Percentiles rank a stretch among this genome's conserved stretches.
phyloP scores from a whole-genome alignment of 768 basidiomycete species.

The Mycena galopus region DNA sequence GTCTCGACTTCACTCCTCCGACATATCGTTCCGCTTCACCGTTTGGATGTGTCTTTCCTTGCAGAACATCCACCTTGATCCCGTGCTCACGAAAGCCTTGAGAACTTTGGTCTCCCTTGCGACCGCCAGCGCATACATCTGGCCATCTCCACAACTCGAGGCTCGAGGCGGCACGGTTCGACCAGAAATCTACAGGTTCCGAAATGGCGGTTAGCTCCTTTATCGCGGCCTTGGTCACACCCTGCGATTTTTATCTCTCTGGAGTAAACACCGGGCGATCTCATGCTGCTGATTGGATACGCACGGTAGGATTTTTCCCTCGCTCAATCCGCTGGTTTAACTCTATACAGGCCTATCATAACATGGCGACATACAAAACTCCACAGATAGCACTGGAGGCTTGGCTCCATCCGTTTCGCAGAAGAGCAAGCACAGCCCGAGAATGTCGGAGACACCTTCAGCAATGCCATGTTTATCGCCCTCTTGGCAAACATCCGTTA shows the following conservation, averaged over 20 bases:
- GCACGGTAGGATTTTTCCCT: neutral
- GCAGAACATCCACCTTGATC: no score
- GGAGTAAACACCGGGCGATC: neutral
- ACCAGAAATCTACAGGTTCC: no score
- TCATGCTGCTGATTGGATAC: conserved; percentile 25
- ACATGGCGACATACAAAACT: conserved; percentile 43
- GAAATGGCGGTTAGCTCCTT: no score
- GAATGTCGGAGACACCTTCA: no score
- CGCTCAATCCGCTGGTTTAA: no score
- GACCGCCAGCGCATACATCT: neutral
- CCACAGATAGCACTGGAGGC: conserved; percentile 41
- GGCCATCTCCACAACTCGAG: conserved; percentile 19
- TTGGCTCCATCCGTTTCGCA: conserved; percentile 43
- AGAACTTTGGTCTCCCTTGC: neutral
- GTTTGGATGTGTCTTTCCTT: no score
- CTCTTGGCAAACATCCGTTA: no score
- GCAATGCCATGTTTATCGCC: no score
- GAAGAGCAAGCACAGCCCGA: conserved; percentile 31
- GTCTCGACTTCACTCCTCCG: no score
- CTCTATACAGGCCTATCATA: conserved; percentile 41
- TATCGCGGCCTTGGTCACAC: neutral
- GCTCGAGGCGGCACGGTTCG: conserved; percentile 10
- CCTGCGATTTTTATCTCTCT: neutral
- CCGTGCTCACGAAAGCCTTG: no score
- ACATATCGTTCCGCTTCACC: no score